phyloP scores from a whole-genome alignment of 2,329 filamentous ascomycete species.

The Shiraia bambusicola region DNA sequence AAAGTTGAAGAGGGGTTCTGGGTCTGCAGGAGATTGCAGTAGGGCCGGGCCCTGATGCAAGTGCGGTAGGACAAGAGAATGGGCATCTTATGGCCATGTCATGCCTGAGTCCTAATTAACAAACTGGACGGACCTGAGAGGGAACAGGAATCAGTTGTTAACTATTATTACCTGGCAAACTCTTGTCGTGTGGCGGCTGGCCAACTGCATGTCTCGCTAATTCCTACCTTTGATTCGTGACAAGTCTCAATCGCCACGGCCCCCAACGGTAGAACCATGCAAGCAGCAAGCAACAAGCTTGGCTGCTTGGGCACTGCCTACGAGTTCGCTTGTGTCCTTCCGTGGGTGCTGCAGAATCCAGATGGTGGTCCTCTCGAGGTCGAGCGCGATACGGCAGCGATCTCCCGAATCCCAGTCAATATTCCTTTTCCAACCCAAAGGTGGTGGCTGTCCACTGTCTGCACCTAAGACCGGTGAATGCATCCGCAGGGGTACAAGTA shows the following conservation, averaged over 20 bases:
- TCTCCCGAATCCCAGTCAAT: slow-evolving; percentile 20
- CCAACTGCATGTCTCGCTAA: not conserved
- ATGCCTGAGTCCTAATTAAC: too few species aligned
- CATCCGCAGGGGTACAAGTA: slow-evolving; percentile 16
- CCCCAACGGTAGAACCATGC: slow-evolving; percentile 25
- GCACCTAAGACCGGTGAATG: slow-evolving; percentile 34
- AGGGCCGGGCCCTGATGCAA: slow-evolving; percentile 23
- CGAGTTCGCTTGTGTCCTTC: slow-evolving; percentile 13
- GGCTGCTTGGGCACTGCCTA: slow-evolving; percentile 13
- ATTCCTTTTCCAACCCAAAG: slow-evolving; percentile 29
- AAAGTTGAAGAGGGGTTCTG: slow-evolving; percentile 18
- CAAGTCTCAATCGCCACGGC: too few species aligned
- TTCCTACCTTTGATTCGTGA: not conserved
- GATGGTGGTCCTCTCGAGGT: slow-evolving; percentile 16
- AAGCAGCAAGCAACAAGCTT: too few species aligned
- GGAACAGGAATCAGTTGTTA: too few species aligned
- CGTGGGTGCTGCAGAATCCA: slow-evolving; percentile 12
- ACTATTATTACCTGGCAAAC: not conserved
- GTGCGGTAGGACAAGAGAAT: slow-evolving; percentile 28
- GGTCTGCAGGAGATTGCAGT: slow-evolving; percentile 16
- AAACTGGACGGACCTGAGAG: slow-evolving; percentile 6
- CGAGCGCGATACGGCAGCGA: slow-evolving; percentile 25
- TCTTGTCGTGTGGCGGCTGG: slow-evolving; percentile 1
- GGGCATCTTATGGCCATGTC: slow-evolving; percentile 9
- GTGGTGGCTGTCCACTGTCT: slow-evolving; percentile 34